Evolutionary conservation across 2,329 filamentous ascomycete species (phyloP).

Genomic region (Diplodia mutila): DNA sequence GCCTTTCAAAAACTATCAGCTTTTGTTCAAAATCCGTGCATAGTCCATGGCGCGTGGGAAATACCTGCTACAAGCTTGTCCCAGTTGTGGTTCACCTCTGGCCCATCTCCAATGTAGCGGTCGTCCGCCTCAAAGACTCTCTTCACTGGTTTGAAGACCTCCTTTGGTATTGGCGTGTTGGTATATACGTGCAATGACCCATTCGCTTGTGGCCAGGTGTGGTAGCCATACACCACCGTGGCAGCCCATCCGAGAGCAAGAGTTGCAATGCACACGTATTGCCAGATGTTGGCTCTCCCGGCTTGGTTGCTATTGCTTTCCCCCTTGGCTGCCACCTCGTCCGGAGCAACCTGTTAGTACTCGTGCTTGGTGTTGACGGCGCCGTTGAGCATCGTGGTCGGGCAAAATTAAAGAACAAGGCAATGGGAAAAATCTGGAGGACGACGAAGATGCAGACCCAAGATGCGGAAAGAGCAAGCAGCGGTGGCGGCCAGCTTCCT

Average conservation of each 20-base stretch:
- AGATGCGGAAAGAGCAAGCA: too few relatives aligned
- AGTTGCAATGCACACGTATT: not conserved
- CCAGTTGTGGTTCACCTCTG: not conserved
- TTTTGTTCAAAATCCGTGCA: too few relatives aligned
- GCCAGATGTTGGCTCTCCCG: not conserved
- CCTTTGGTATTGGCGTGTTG: not conserved
- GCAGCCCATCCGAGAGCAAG: not conserved
- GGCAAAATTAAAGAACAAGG: not conserved
- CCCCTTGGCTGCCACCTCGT: not conserved
- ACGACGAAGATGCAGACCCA: too few relatives aligned
- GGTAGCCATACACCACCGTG: not conserved
- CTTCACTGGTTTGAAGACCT: not conserved
- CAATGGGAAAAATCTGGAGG: not conserved
- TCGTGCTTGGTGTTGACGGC: not conserved
- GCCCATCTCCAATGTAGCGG: not conserved
- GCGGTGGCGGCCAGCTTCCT: too few relatives aligned
- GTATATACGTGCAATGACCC: not conserved
- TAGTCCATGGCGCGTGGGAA: too few relatives aligned
- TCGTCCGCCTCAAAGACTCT: not conserved
- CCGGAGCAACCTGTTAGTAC: conserved; percentile 6
- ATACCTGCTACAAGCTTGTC: conserved; percentile 2
- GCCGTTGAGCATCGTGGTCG: not conserved
- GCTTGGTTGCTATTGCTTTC: not conserved
- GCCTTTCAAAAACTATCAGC: not conserved
- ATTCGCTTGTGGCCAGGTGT: not conserved